A percentile compares a stretch with the other conserved stretches of the same genome.
Evolutionary conservation across 176 grass and related monocot species (phyloP).

Genomic region (Triticum urartu): DNA sequence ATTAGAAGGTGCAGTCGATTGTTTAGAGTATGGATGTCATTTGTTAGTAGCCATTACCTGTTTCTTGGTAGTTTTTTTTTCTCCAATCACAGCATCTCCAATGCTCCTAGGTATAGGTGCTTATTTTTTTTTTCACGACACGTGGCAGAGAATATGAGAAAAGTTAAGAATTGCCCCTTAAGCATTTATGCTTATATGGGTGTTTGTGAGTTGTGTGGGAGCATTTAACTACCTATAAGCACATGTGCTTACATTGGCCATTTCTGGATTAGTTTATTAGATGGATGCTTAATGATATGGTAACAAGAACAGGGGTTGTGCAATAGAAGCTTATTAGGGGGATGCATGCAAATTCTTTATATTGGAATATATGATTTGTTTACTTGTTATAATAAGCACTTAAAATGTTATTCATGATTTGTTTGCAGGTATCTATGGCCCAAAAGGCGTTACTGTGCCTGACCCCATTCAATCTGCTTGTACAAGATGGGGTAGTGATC

Average conservation of each 20-base stretch:
- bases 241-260: neutral
- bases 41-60: neutral
- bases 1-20: neutral
- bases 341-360: neutral
- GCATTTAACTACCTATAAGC: neutral
- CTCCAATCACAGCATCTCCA: neutral
- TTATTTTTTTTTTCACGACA: neutral
- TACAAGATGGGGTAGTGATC: conserved; percentile 91
- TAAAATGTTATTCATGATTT: neutral
- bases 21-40: neutral
- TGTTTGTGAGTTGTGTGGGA: neutral
- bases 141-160: neutral
- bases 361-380: neutral
- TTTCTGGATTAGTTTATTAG: neutral
- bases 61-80: neutral
- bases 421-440: conserved; percentile 77
- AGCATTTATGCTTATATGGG: neutral
- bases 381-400: neutral
- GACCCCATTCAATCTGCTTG: conserved; percentile 85
- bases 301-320: neutral
- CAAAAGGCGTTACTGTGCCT: conserved; percentile 77
- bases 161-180: neutral
- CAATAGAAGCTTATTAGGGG: neutral
- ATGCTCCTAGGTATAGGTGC: neutral
- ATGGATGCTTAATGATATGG: neutral